Base-by-base conservation (phyloP, 352 stramenopile genomes). In the Globisporangium barbulae region DNA sequence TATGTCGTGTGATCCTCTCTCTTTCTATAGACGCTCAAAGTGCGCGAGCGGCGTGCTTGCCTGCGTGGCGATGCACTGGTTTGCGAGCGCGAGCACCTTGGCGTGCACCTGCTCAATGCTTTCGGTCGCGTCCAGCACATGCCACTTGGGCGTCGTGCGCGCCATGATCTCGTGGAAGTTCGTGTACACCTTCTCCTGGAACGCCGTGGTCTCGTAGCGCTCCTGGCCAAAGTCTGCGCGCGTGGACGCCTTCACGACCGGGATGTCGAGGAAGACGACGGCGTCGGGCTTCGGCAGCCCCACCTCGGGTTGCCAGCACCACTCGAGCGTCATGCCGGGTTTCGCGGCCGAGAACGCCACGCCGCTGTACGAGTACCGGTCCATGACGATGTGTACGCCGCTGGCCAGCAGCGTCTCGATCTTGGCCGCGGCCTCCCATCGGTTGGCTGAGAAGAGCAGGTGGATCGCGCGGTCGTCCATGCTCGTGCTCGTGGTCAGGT, bases 381-480 rank as follows among this genome's bases (percentile, higher is more conserved):
- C 98, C 73, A 98, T 97, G 41, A 99, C 74, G 31, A 99, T 76
- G 33, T 97, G 96, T 41, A 85, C 91, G 33, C 97, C 97, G 58
- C 75, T 81, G 7, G 59, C 53, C 6, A 97, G 69, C 44, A 93
- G 71, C 2, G 76, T 61, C 57, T 91, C 77, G 41, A 96, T 89
- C 58, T 82, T 83, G 31, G 54, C 56, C 9, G 85, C 88, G n/a
- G 90, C 88, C 73, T 99, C 98, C 98, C 98, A 99, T 53, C 98
- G 95, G 81, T 99, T 99, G 21, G 98, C 97, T 41, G 94, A 98
- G 82, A 99, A 99, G 30, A 99, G 83, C 45, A 99, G 79, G 79
- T 99, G 98, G 61, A 99, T 97, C 28, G 90, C 94, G 52, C 90
- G 89, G 86, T 99, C 98, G 74, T 99, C 96, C 78, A 99, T 90